Evolutionary conservation across 192 early-diverging fungal genomes (phyloP).

Genomic region (Backusella tuberculispora): DNA sequence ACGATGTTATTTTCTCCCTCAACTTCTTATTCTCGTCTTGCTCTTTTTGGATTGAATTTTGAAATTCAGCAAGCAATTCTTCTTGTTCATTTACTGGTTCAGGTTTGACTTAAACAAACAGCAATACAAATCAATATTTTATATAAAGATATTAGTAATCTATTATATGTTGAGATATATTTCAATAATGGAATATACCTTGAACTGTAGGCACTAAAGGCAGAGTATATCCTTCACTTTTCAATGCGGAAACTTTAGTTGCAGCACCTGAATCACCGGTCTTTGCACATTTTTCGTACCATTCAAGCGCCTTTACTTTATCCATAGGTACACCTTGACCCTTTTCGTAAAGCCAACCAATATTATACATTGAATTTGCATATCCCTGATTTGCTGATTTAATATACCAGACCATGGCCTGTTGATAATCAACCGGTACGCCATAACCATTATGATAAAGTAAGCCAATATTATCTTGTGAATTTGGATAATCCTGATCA

Average conservation of each 20-base stretch:
- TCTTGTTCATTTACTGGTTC: not conserved
- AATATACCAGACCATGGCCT: not conserved
- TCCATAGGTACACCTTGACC: not conserved
- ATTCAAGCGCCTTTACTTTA: not conserved
- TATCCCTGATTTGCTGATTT: not conserved
- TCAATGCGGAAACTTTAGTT: not conserved
- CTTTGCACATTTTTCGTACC: not conserved
- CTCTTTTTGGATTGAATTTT: not conserved
- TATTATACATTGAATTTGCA: conserved; percentile 11
- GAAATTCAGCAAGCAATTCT: not conserved
- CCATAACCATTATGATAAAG: not conserved
- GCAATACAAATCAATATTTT: not conserved
- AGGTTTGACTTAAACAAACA: not conserved
- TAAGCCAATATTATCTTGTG: conserved; percentile 2
- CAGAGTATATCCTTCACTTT: not conserved
- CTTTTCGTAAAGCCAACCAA: not conserved
- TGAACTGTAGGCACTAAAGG: not conserved
- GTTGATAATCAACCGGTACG: not conserved
- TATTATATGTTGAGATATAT: not conserved
- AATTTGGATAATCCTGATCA: not conserved
- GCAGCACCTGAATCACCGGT: not conserved
- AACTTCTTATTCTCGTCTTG: not conserved
- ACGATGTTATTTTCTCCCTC: not conserved
- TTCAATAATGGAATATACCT: not conserved
- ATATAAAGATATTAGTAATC: not conserved